Base-by-base conservation (phyloP, 208 protist species). In the Endotrypanum monterogeii region DNA sequence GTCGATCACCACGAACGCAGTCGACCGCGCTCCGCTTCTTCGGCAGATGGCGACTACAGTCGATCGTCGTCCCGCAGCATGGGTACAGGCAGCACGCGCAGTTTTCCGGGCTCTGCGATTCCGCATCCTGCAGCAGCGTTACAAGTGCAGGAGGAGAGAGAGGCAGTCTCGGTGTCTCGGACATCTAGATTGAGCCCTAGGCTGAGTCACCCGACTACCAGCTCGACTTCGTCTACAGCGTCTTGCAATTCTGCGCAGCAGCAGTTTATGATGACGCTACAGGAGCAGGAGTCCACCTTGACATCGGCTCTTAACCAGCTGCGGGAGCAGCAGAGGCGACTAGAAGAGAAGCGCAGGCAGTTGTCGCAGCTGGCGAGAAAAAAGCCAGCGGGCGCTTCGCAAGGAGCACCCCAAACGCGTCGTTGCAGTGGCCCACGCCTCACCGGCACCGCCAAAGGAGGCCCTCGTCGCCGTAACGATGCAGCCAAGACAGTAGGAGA, bases 191-290 rank as follows among this genome's bases (percentile, higher is more conserved):
- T 20, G 48, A 9, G 55, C 30, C 68, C 23, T 4, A 70, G 58
- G n/a, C 20, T 25, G 44, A 79, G 74, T 62, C 70, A 63, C 16
- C 68, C 35, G 23, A 50, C 52, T 8, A 14, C 61, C 39, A 46
- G 12, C 32, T 65, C 60, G 37, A 46, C 32, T 23, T 63, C 76
- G 5, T 67, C 65, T 8, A 32, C 30, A n/a, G 50, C 63, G 14
- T 76, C 76, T 25, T 46, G 58, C 9, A 72, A 50, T 11, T 73
- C 69, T 20, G 80, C 76, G 23, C 66, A 80, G 55, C 60, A 73
- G 41, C 62, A 76, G 28, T 41, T 86, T 35, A 16, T 76, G 46
- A 44, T 71, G 37, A 57, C 71, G n/a, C 76, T 91, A 52, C 65
- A 62, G 16, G 56, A 51, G 0, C 68, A 89, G 55, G 82, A 77